Percentiles rank a stretch among this genome's conserved stretches.
These are phyloP conservation scores for Elsinoe perseae DNA, from an alignment of 2,329 filamentous ascomycete genomes.

Conservation along the genomic window DNA sequence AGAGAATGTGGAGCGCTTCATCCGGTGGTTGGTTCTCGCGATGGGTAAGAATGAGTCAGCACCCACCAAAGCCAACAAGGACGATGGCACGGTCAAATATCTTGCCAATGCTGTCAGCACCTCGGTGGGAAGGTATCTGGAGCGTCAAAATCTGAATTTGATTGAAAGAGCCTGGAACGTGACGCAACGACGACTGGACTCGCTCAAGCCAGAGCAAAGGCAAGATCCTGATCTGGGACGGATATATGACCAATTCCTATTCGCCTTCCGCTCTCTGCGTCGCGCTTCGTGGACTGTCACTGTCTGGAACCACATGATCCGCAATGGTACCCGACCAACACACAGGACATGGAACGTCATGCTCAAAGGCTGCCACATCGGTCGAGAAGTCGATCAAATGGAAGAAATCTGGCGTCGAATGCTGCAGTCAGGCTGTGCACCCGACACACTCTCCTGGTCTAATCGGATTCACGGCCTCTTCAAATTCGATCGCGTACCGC, in stretches of 20 bases:
- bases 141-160: conserved; percentile 19
- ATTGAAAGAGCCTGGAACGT: conserved; percentile 21
- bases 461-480: conserved; percentile 61
- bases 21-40: not conserved
- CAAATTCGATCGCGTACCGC: conserved; percentile 44
- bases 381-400: conserved; percentile 52
- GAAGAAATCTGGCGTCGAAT: conserved; percentile 62
- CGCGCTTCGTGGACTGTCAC: conserved; percentile 40
- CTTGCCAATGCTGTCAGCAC: conserved; percentile 1
- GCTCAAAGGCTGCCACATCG: conserved; percentile 60
- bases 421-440: conserved; percentile 46
- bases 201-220: conserved; percentile 2
- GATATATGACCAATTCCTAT: conserved; percentile 38
- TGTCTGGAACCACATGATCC: conserved; percentile 51
- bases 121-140: conserved; percentile 20
- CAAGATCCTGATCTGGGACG: conserved; percentile 19
- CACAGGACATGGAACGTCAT: conserved; percentile 64
- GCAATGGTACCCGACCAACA: conserved; percentile 50
- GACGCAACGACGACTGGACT: conserved; percentile 16
- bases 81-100: not conserved
- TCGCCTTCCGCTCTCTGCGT: conserved; percentile 39
- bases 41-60: not conserved
- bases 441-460: conserved; percentile 63
- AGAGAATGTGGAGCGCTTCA: not conserved
- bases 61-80: not conserved